phyloP scores from a whole-genome alignment of 2,329 filamentous ascomycete species.

The Pseudogymnoascus sp. region DNA sequence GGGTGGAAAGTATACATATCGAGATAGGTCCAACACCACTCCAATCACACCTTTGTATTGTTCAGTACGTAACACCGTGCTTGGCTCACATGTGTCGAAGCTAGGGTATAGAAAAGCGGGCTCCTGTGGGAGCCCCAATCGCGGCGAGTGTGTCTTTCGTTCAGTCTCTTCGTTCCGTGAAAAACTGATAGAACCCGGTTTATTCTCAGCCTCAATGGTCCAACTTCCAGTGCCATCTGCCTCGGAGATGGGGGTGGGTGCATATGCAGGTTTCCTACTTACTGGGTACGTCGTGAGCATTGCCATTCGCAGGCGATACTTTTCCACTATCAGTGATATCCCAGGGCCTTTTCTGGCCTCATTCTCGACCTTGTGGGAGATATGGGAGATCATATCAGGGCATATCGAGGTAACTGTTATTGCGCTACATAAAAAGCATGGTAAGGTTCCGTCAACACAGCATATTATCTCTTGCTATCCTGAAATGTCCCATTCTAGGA shows the following conservation, averaged over 20 bases:
- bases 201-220: neutral
- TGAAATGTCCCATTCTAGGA: conserved; percentile 19
- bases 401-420: conserved; percentile 33
- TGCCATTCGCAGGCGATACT: conserved; percentile 35
- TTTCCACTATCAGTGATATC: conserved; percentile 34
- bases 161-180: neutral
- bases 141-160: neutral
- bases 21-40: neutral
- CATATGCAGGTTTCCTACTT: neutral
- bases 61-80: neutral
- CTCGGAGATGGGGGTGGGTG: neutral
- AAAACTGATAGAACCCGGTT: neutral
- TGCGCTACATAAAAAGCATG: conserved; percentile 33
- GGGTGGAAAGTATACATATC: neutral
- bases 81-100: neutral
- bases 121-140: neutral
- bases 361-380: conserved; percentile 35
- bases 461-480: neutral
- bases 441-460: conserved; percentile 20
- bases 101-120: neutral
- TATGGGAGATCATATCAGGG: conserved; percentile 32
- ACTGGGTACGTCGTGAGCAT: neutral
- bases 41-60: neutral
- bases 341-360: conserved; percentile 37
- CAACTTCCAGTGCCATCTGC: neutral